phyloP scores from a whole-genome alignment of 1,139 yeast genomes.

The Nakaseomyces delphensis region DNA sequence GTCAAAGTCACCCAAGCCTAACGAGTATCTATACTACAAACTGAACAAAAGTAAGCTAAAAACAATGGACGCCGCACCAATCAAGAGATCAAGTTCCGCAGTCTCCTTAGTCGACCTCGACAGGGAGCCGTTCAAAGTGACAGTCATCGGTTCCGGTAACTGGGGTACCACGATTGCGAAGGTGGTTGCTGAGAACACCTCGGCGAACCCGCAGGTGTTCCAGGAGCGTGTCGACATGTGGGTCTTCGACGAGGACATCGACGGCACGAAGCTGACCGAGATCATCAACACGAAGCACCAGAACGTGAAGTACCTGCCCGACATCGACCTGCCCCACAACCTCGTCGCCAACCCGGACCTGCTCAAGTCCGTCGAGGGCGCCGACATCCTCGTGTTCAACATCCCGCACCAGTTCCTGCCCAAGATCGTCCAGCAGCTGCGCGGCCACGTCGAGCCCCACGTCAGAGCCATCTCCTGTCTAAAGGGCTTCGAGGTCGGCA shows the following conservation, averaged over 20 bases:
- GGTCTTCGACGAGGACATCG: conserved; percentile 76
- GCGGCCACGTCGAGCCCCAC: conserved; percentile 58
- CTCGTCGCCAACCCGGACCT: conserved; percentile 77
- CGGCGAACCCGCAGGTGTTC: conserved; percentile 58
- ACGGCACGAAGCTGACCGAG: conserved; percentile 67
- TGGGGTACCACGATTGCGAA: conserved; percentile 96
- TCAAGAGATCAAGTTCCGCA: conserved; percentile 11
- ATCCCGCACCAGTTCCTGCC: conserved; percentile 89
- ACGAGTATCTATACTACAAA: conserved; percentile 4
- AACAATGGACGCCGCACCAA: conserved; percentile 6
- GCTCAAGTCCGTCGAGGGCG: conserved; percentile 57
- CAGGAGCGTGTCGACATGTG: conserved; percentile 74
- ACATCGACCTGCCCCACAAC: conserved; percentile 67
- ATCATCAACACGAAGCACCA: conserved; percentile 80
- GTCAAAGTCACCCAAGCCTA: conserved; percentile 1
- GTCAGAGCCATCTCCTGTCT: conserved; percentile 85
- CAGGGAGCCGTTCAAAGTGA: conserved; percentile 37
- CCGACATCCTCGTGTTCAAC: conserved; percentile 79
- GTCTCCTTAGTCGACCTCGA: conserved; percentile 15
- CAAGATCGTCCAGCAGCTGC: conserved; percentile 60
- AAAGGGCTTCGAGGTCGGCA: conserved; percentile 79
- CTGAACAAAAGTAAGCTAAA: background rate
- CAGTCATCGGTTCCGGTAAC: conserved; percentile 64
- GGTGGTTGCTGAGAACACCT: conserved; percentile 77
- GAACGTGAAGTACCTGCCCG: conserved; percentile 81